These are phyloP conservation scores for Tetrahymena malaccensis DNA, from an alignment of 73 alveolate species.

Conservation along the genomic window DNA sequence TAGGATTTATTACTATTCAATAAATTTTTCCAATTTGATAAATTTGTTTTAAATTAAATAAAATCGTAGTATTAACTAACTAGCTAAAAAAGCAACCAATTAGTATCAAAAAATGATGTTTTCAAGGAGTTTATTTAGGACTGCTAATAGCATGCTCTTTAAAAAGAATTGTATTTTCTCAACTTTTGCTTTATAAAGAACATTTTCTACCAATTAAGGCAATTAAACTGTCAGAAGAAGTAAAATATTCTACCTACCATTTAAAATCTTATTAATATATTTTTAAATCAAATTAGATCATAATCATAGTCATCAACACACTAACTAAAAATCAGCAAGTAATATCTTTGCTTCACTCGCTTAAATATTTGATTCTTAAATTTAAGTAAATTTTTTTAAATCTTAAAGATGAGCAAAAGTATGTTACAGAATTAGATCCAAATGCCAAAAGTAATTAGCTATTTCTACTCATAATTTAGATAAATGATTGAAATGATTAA, in stretches of 20 bases:
- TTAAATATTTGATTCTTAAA: no score
- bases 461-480: background rate
- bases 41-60: background rate
- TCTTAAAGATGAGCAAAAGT: background rate
- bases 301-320: background rate
- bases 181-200: background rate
- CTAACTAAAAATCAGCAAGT: background rate
- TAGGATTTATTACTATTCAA: background rate
- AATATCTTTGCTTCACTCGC: background rate
- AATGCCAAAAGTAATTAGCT: background rate
- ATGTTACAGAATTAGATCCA: background rate
- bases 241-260: background rate
- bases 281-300: background rate
- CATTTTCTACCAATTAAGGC: background rate
- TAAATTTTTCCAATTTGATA: background rate
- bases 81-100: no score
- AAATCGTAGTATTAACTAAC: background rate
- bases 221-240: background rate
- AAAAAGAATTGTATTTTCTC: background rate
- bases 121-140: background rate
- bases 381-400: no score
- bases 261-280: background rate
- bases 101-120: background rate
- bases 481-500: background rate
- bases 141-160: background rate